Evolutionary conservation across 495 filamentous ascomycete genomes (phyloP), one percentile per base, ranked within the genome.

Genomic region (Penicillium arizonense): DNA sequence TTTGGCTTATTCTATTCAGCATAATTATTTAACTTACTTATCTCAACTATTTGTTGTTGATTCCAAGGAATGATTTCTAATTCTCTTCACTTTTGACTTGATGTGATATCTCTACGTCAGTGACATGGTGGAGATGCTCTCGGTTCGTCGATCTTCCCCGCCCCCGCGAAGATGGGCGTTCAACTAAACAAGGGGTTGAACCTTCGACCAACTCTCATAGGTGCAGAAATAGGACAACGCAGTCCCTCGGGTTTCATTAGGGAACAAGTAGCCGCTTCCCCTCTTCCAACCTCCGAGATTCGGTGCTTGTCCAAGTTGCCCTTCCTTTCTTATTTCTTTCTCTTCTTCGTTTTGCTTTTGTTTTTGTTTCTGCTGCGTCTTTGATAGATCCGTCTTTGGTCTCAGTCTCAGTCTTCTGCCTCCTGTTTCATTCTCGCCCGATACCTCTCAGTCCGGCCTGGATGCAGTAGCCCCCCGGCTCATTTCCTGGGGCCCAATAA

Each of bases 401-500:
- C 41, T 30, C 28, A 54, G 23, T 24, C 23, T 55, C 45, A 36
- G 35, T 26, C 41, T 36, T 30, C 28, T n/a, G 11, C 14, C 44
- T 13, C 18, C 8, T 23, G 1, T 14, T 41, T 18, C 13, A 46
- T 55, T 42, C 20, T 41, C 44, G 28, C 32, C 20, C 35, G 40
- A 30, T 40, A 13, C 20, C 32, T 44, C 28, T 14, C 51, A n/a
- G 43, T 41, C 36, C 28, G 28, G 26, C 23, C 51, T 40, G 51
- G 50, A 53, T 41, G 43, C 28, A 36, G 43, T 53, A 47, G n/a
- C 18, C 51, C 50, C 33, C 43, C 3, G 28, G 11, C 30, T 18
- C 20, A 33, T 39, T 53, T 16, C 20, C 33, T 43, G 33, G 23
- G 23, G 34, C 41, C 50, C 41, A 45, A 52, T 52, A 44, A 20